Evolutionary conservation across 306 rosid genomes (phyloP).

Genomic region (Adenanthera pavonina): DNA sequence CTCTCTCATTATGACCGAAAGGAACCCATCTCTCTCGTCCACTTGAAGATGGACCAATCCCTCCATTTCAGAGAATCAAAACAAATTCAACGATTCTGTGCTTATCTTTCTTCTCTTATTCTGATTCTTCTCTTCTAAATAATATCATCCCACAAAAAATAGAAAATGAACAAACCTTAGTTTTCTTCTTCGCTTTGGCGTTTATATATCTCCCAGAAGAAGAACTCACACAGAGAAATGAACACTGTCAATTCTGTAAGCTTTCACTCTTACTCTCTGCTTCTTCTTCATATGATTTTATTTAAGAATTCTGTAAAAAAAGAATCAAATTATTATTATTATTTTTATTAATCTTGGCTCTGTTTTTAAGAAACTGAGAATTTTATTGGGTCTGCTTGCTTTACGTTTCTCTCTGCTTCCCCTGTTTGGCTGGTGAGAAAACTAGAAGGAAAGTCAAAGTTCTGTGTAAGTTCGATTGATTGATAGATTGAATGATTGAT

Average conservation of each 20-base stretch:
- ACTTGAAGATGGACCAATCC: not conserved
- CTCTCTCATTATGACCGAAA: not conserved
- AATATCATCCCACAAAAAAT: not conserved
- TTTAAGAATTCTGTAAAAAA: not conserved
- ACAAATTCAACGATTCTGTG: not conserved
- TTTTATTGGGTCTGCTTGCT: not conserved
- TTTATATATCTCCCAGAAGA: not conserved
- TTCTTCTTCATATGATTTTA: not conserved
- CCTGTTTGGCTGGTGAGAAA: conserved; percentile 6
- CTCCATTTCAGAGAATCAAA: not conserved
- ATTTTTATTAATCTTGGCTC: not conserved
- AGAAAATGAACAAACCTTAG: too few relatives aligned
- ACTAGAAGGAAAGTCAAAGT: not conserved
- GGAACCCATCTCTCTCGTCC: too few relatives aligned
- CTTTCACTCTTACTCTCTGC: not conserved
- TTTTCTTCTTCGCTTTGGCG: not conserved
- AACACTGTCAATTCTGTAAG: conserved; percentile 6
- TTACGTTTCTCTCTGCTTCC: not conserved
- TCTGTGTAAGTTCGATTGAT: not conserved
- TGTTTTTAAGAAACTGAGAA: not conserved
- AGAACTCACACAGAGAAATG: not conserved
- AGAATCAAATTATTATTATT: not conserved
- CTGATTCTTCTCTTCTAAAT: not conserved
- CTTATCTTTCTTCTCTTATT: not conserved
- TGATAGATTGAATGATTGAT: not conserved